phyloP scores from a whole-genome alignment of 1,139 yeast genomes.

The Candida sp. region DNA sequence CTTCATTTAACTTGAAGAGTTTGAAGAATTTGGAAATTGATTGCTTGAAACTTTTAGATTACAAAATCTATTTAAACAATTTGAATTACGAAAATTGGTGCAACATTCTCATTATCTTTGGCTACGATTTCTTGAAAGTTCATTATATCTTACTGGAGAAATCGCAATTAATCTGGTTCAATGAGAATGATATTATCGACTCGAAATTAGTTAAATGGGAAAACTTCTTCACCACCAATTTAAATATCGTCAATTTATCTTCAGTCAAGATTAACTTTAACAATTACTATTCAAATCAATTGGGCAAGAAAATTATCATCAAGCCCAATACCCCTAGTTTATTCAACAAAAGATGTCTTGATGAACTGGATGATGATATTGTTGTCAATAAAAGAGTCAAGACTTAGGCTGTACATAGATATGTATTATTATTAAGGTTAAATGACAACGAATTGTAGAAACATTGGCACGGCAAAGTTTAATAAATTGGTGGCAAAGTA shows the following conservation, averaged over 20 bases:
- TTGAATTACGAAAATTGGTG: slow-evolving; percentile 55
- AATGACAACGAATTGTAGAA: too few species aligned
- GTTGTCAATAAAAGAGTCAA: slow-evolving; percentile 1
- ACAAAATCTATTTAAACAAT: slow-evolving; percentile 51
- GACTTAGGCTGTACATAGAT: background rate
- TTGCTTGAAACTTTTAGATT: slow-evolving; percentile 53
- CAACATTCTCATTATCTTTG: slow-evolving; percentile 40
- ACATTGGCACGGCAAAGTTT: background rate
- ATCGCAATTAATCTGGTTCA: slow-evolving; percentile 30
- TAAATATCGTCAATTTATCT: slow-evolving; percentile 16
- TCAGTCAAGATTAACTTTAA: slow-evolving; percentile 25
- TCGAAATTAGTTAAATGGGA: slow-evolving; percentile 30
- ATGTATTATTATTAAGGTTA: background rate
- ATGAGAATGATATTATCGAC: slow-evolving; percentile 15
- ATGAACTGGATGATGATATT: slow-evolving; percentile 4
- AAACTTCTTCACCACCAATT: slow-evolving; percentile 18
- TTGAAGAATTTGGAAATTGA: slow-evolving; percentile 52
- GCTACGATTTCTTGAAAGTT: slow-evolving; percentile 38
- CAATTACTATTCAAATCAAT: slow-evolving; percentile 29
- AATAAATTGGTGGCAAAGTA: too few species aligned
- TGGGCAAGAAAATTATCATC: slow-evolving; percentile 31
- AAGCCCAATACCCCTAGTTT: slow-evolving; percentile 12
- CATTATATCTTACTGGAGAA: slow-evolving; percentile 17
- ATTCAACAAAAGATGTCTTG: slow-evolving; percentile 12
- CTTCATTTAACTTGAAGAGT: slow-evolving; percentile 28